Evolutionary conservation across 179 eudicot genomes (phyloP).

Genomic region (Beta corolliflora): DNA sequence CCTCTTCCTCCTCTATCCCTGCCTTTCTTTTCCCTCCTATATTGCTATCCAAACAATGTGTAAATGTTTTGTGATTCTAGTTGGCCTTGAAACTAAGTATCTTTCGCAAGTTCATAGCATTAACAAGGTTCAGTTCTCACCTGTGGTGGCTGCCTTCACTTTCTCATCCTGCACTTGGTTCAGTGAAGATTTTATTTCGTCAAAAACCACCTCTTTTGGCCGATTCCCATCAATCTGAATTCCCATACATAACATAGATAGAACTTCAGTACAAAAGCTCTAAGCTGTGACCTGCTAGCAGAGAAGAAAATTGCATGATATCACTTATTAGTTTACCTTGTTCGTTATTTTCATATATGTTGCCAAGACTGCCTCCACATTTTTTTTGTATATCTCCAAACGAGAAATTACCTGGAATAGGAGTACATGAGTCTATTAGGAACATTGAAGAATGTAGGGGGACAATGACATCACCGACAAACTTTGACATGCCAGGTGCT

Average conservation of each 20-base stretch:
- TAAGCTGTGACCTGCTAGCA: not conserved
- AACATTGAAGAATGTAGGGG: not conserved
- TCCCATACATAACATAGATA: constrained; percentile 11
- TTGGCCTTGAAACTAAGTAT: not conserved
- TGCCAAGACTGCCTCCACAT: constrained; percentile 67
- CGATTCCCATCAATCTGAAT: constrained; percentile 85
- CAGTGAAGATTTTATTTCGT: constrained; percentile 58
- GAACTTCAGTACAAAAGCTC: constrained; percentile 10
- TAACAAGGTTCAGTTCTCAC: constrained; percentile 26
- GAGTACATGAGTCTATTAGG: not conserved
- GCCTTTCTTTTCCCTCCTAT: too few relatives aligned
- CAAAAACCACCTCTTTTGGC: constrained; percentile 65
- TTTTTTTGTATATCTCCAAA: constrained; percentile 72
- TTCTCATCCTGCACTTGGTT: constrained; percentile 53
- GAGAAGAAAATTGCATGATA: not conserved
- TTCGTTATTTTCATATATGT: constrained; percentile 57
- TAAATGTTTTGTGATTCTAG: not conserved
- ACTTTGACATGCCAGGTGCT: not conserved
- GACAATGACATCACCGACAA: not conserved
- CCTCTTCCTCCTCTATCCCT: too few relatives aligned
- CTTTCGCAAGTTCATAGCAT: not conserved
- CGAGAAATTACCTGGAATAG: constrained; percentile 76
- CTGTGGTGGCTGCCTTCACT: constrained; percentile 43
- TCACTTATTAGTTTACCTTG: constrained; percentile 51
- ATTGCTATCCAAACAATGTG: too few relatives aligned